These are phyloP conservation scores for Fusarium drepaniforme DNA, from an alignment of 2,329 filamentous ascomycete species.

Conservation along the genomic window DNA sequence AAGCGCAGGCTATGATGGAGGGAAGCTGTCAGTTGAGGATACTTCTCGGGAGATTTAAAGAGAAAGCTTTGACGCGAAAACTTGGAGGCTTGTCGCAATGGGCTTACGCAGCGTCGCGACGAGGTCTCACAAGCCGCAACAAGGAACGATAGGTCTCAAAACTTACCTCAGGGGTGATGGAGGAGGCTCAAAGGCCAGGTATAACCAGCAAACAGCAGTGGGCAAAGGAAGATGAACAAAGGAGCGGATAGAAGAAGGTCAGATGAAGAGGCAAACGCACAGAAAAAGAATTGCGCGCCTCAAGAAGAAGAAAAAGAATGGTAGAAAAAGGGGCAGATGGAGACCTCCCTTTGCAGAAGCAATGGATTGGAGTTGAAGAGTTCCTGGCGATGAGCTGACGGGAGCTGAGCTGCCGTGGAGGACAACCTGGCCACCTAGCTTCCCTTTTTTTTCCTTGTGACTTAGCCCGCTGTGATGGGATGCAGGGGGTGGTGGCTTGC, in stretches of 20 bases:
- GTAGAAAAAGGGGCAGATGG: slow-evolving; percentile 29
- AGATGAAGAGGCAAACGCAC: slow-evolving; percentile 24
- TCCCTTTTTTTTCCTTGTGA: slow-evolving; percentile 36
- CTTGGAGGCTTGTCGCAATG: slow-evolving; percentile 6
- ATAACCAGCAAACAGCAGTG: slow-evolving; percentile 18
- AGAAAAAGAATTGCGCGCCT: slow-evolving; percentile 37
- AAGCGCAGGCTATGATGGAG: slow-evolving; percentile 21
- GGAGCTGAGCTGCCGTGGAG: slow-evolving; percentile 33
- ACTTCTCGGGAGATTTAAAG: neutral
- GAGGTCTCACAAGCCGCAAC: slow-evolving; percentile 23
- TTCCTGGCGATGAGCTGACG: slow-evolving; percentile 12
- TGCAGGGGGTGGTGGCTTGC: slow-evolving; percentile 36
- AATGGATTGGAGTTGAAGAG: slow-evolving; percentile 38
- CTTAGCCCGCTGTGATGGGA: slow-evolving; percentile 22
- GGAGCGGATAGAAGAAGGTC: slow-evolving; percentile 37
- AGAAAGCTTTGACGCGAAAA: slow-evolving; percentile 3
- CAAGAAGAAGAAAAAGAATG: slow-evolving; percentile 26
- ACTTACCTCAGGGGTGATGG: slow-evolving; percentile 41
- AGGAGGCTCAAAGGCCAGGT: slow-evolving; percentile 19
- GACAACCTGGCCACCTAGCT: slow-evolving; percentile 45
- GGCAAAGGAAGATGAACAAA: slow-evolving; percentile 31
- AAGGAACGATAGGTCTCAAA: slow-evolving; percentile 30
- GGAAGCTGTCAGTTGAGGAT: slow-evolving; percentile 29
- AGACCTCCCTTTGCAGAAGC: slow-evolving; percentile 37
- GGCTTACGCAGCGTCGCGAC: slow-evolving; percentile 8